Evolutionary conservation across 306 rosid species (phyloP).

Genomic region (Rubus idaeus): DNA sequence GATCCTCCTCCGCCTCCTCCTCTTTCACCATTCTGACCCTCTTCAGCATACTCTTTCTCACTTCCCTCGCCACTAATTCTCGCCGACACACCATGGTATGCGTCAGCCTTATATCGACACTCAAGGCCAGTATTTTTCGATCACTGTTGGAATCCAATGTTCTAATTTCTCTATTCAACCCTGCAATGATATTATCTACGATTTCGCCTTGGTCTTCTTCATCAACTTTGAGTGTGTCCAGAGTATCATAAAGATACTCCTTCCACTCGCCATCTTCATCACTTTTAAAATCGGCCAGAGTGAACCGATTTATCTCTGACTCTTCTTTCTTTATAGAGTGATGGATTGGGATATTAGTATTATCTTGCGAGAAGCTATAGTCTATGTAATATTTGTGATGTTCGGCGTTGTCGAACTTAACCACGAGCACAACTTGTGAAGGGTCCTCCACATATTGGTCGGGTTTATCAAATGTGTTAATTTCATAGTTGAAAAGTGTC

Average conservation of each 20-base stretch:
- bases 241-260: not conserved
- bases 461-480: not conserved
- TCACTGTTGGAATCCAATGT: not conserved
- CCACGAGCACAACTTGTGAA: not conserved
- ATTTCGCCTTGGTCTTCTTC: not conserved
- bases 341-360: not conserved
- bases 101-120: not conserved
- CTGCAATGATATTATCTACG: not conserved
- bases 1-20: not conserved
- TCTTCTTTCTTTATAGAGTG: not conserved
- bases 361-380: not conserved
- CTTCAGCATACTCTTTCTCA: not conserved
- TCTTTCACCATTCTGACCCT: not conserved
- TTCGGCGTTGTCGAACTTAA: not conserved
- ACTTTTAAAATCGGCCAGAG: not conserved
- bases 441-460: not conserved
- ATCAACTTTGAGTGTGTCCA: not conserved
- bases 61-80: not conserved
- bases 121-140: not conserved
- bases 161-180: not conserved
- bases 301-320: not conserved
- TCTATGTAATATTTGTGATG: not conserved
- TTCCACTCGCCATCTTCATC: not conserved
- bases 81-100: not conserved
- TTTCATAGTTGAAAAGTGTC: not conserved